Percentiles rank a stretch among this genome's conserved stretches.
These are phyloP conservation scores for Arxiozyma bovina DNA, from an alignment of 1,139 yeast species.

Conservation along the genomic window DNA sequence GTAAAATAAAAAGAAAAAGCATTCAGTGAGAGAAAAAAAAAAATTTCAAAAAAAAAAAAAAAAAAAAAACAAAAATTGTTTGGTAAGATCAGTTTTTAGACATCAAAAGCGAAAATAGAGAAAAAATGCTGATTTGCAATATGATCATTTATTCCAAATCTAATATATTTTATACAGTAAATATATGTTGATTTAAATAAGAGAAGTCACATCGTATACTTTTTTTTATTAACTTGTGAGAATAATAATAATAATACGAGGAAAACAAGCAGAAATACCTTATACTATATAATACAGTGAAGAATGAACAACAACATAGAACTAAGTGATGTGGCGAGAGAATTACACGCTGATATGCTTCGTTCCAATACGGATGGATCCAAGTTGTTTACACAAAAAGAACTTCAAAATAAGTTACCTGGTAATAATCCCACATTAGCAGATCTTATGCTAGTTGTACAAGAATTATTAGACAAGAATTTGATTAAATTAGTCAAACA, in stretches of 20 bases:
- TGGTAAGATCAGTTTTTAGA: slow-evolving; percentile 1
- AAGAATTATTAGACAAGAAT: slow-evolving; percentile 55
- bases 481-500: slow-evolving; percentile 59
- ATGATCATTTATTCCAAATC: background rate
- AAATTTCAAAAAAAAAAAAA: background rate
- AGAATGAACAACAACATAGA: slow-evolving; percentile 4
- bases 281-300: background rate
- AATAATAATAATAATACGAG: background rate
- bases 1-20: no score
- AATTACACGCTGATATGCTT: slow-evolving; percentile 53
- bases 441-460: slow-evolving; percentile 53
- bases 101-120: background rate
- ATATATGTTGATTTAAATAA: no score
- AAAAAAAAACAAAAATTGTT: no score
- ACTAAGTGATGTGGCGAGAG: slow-evolving; percentile 43
- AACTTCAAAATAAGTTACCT: slow-evolving; percentile 41
- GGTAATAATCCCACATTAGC: slow-evolving; percentile 29
- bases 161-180: background rate
- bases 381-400: slow-evolving; percentile 46
- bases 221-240: background rate
- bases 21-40: background rate
- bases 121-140: background rate
- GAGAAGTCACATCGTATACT: background rate
- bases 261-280: background rate
- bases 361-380: slow-evolving; percentile 34